phyloP scores from a whole-genome alignment of 768 basidiomycete genomes.

The Cystobasidium tubakii region DNA sequence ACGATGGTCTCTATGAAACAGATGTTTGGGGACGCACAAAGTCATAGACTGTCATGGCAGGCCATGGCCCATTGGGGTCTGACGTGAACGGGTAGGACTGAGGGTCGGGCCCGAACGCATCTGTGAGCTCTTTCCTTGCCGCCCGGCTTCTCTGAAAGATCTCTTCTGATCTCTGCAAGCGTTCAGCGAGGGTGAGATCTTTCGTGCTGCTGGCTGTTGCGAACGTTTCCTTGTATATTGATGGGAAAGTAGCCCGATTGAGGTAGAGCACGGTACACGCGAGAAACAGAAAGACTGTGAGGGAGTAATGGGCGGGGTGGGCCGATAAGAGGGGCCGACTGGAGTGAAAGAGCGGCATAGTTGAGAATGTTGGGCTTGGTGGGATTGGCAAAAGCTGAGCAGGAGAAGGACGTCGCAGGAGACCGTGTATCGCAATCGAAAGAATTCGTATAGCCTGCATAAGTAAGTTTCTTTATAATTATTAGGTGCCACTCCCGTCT shows the following conservation, averaged over 20 bases:
- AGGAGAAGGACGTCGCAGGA: background rate
- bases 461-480: too few relatives aligned
- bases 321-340: background rate
- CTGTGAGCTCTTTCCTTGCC: slow-evolving; percentile 4
- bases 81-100: slow-evolving; percentile 5
- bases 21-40: slow-evolving; percentile 33
- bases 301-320: slow-evolving; percentile 1
- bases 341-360: background rate
- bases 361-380: background rate
- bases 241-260: background rate
- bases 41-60: slow-evolving; percentile 38
- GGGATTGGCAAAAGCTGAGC: background rate
- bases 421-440: background rate
- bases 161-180: slow-evolving; percentile 25
- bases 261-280: background rate
- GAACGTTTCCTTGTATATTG: background rate
- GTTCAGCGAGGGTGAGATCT: slow-evolving; percentile 23
- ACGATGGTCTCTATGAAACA: too few relatives aligned
- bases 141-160: slow-evolving; percentile 10
- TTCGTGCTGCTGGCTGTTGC: background rate
- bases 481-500: too few relatives aligned
- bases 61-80: background rate
- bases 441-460: too few relatives aligned
- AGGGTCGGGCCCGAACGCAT: background rate
- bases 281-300: slow-evolving; percentile 2